These are phyloP conservation scores for Lactarius tabidus DNA, from an alignment of 768 basidiomycete species.

Conservation along the genomic window DNA sequence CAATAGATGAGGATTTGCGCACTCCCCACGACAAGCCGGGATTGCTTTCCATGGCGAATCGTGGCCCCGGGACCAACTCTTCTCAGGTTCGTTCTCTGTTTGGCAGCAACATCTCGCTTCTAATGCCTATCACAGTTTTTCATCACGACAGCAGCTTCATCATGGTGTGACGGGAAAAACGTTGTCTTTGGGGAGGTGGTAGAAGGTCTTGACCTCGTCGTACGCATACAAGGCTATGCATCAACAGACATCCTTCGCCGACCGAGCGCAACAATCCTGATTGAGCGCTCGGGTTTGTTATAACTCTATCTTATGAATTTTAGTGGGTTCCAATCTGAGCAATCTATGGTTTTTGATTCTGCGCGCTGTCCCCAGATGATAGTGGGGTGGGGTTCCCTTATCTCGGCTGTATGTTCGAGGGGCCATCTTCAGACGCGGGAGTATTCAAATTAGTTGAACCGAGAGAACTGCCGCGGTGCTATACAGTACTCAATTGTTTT, in stretches of 20 bases:
- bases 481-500: neutral
- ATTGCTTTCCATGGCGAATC: slow-evolving; percentile 84
- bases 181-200: slow-evolving; percentile 71
- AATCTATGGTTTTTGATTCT: slow-evolving; percentile 15
- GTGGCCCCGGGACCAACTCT: slow-evolving; percentile 76
- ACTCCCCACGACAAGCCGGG: slow-evolving; percentile 59
- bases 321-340: slow-evolving; percentile 5
- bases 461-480: neutral
- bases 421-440: neutral
- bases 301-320: slow-evolving; percentile 13
- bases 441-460: slow-evolving; percentile 3
- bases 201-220: slow-evolving; percentile 62
- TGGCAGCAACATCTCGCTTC: neutral
- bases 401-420: neutral
- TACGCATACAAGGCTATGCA: slow-evolving; percentile 46
- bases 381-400: neutral
- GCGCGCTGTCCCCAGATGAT: neutral
- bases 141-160: slow-evolving; percentile 67
- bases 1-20: slow-evolving; percentile 65
- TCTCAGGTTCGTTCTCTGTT: slow-evolving; percentile 50
- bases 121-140: slow-evolving; percentile 51
- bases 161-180: slow-evolving; percentile 65
- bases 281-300: slow-evolving; percentile 22
- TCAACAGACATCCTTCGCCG: slow-evolving; percentile 23
- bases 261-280: slow-evolving; percentile 22